Evolutionary conservation across 148 eudicot species (phyloP).

Genomic region (Amaranthus palmeri): DNA sequence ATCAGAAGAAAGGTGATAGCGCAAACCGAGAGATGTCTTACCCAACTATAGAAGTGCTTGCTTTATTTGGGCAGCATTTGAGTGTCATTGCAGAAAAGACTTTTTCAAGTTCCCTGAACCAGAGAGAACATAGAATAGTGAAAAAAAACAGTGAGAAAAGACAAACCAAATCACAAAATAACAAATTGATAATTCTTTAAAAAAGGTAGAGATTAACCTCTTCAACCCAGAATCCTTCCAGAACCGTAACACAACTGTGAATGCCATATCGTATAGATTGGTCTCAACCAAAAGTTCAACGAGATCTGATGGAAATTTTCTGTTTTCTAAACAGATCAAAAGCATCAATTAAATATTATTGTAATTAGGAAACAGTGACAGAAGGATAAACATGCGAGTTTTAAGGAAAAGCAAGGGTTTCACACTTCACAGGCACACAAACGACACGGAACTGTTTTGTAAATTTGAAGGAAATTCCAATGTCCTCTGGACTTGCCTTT

Average conservation of each 20-base stretch:
- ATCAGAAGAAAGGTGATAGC: not conserved
- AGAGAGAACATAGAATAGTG: not conserved
- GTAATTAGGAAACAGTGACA: too few species aligned
- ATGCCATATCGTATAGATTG: constrained; percentile 79
- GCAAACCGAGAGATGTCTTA: constrained; percentile 30
- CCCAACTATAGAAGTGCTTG: constrained; percentile 41
- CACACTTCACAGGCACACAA: not conserved
- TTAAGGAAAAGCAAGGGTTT: not conserved
- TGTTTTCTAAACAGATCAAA: constrained; percentile 44
- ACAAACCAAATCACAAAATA: not conserved
- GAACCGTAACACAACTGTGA: constrained; percentile 75
- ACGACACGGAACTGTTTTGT: not conserved
- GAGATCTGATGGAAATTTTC: constrained; percentile 49
- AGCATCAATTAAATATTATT: not conserved
- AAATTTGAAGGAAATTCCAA: not conserved
- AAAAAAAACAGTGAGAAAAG: constrained; percentile 3
- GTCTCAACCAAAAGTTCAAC: constrained; percentile 75
- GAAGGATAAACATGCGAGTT: not conserved
- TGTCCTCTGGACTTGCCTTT: too few species aligned
- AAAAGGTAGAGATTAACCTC: constrained; percentile 42
- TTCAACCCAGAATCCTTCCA: constrained; percentile 81
- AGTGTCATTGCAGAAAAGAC: constrained; percentile 66
- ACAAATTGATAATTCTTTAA: not conserved
- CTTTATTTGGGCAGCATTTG: constrained; percentile 70
- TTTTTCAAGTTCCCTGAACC: constrained; percentile 73